Evolutionary conservation across 305 asterid species (phyloP).

Genomic region (Fraxinus velutina): DNA sequence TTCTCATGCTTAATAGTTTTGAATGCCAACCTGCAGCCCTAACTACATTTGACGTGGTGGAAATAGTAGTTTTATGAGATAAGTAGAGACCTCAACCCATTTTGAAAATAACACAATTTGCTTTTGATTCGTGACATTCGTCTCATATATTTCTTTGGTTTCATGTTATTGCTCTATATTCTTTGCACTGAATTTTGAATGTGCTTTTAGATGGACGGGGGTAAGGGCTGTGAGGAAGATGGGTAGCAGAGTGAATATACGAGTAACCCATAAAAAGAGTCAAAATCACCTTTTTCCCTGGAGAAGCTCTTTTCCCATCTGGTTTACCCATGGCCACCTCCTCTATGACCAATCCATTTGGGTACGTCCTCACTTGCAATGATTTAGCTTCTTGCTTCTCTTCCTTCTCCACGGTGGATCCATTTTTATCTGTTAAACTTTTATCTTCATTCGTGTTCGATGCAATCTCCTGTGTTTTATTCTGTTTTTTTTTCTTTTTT

Average conservation of each 20-base stretch:
- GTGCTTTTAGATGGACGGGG: background rate
- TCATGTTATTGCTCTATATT: background rate
- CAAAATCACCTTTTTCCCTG: conserved; percentile 65
- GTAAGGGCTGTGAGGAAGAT: background rate
- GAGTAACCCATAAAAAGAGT: background rate
- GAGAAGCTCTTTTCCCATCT: conserved; percentile 73
- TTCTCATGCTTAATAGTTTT: background rate
- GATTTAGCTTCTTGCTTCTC: conserved; percentile 50
- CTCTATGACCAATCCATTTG: conserved; percentile 82
- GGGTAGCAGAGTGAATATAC: background rate
- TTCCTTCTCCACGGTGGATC: conserved; percentile 32
- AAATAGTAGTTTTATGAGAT: background rate
- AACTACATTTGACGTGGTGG: background rate
- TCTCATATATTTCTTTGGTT: background rate
- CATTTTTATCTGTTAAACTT: conserved; percentile 30
- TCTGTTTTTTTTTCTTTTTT: conserved; percentile 57
- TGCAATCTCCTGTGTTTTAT: conserved; percentile 42
- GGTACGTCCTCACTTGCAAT: conserved; percentile 59
- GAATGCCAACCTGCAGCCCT: background rate
- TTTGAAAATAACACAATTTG: background rate
- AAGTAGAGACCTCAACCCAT: background rate
- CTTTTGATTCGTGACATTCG: background rate
- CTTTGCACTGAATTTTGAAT: background rate
- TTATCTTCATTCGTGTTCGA: conserved; percentile 34
- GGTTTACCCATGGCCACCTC: conserved; percentile 91